Evolutionary conservation across 352 stramenopile genomes (phyloP), one percentile per base, ranked within the genome.

Genomic region (Globisporangium parvum): DNA sequence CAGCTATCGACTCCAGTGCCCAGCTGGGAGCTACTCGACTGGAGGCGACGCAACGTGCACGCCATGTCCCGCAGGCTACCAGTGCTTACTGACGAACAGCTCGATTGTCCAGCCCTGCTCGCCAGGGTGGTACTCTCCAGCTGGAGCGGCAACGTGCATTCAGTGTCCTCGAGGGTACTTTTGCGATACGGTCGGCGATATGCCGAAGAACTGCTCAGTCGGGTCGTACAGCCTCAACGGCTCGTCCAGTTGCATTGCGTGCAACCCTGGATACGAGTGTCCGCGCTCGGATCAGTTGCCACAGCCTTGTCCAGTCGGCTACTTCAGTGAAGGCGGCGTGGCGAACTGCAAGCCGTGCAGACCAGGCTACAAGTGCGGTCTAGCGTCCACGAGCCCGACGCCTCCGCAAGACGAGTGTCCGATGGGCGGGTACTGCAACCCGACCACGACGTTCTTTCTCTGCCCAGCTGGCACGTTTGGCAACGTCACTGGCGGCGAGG

Each of bases 361-460:
- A 33, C 82, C 81, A 20, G 85, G 85, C 18, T 94, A 91, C 67
- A 89, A 85, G 53, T 94, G 85, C 54, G 69, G 77, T 4, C 71
- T 90, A 28, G 91, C 84, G 11, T 93, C 88, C 1, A 90, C 70
- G 24, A 79, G 59, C 20, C 75, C 91, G 31, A 93, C 87, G n/a
- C 88, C 90, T 33, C 70, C 68, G 14, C 60, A 85, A 47, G 87
- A 88, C 47, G 86, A 87, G n/a, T 98, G 88, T 51, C 82, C 83
- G 0, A 88, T 95, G 63, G 89, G 88, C 2, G 85, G 83, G 8
- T 96, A 95, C 48, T 96, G 88, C 60, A 95, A 94, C 55, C 86
- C 87, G 20, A 55, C 89, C 1, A 89, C 73, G 8, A 94, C 75
- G 0, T 91, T 93, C 47, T 92, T 91, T 53, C 59, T 82, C 47